Evolutionary conservation across 257 asterid species (phyloP).

Genomic region (Verbascum thapsus): DNA sequence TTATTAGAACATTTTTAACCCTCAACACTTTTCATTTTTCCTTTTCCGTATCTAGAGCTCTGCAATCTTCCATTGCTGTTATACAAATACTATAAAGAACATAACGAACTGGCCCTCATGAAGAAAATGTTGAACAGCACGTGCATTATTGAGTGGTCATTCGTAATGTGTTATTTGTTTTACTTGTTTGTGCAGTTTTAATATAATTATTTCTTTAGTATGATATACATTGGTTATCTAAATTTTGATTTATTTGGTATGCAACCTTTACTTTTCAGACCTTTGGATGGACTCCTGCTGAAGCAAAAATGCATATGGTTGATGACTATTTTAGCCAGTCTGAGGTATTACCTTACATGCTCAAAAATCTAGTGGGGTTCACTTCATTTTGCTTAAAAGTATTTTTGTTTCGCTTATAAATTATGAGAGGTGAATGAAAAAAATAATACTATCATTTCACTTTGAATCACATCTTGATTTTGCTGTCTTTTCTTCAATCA

Average conservation of each 20-base stretch:
- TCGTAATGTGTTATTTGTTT: conserved; percentile 12
- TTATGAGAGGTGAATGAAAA: conserved; percentile 14
- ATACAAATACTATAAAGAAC: conserved; percentile 10
- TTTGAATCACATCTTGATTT: conserved; percentile 14
- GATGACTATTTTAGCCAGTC: conserved; percentile 67
- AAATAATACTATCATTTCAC: conserved; percentile 9
- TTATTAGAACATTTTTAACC: not conserved
- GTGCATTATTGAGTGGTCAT: not conserved
- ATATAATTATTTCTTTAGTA: not conserved
- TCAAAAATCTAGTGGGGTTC: not conserved
- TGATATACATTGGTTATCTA: conserved; percentile 14
- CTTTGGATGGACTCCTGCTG: conserved; percentile 93
- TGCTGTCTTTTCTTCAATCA: not conserved
- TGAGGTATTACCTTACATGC: conserved; percentile 57
- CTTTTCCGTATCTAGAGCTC: not conserved
- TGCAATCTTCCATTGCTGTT: conserved; percentile 4
- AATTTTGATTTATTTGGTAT: conserved; percentile 18
- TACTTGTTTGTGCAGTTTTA: not conserved
- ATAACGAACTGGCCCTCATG: not conserved
- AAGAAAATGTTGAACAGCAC: conserved; percentile 2
- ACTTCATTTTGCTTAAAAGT: not conserved
- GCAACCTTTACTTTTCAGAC: conserved; percentile 50
- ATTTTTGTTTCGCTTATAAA: conserved; percentile 10
- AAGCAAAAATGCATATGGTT: conserved; percentile 91
- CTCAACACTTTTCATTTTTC: conserved; percentile 1